Percentiles rank a stretch among this genome's conserved stretches.
Evolutionary conservation across 495 filamentous ascomycete species (phyloP).

Genomic region (Penicillium angulare): DNA sequence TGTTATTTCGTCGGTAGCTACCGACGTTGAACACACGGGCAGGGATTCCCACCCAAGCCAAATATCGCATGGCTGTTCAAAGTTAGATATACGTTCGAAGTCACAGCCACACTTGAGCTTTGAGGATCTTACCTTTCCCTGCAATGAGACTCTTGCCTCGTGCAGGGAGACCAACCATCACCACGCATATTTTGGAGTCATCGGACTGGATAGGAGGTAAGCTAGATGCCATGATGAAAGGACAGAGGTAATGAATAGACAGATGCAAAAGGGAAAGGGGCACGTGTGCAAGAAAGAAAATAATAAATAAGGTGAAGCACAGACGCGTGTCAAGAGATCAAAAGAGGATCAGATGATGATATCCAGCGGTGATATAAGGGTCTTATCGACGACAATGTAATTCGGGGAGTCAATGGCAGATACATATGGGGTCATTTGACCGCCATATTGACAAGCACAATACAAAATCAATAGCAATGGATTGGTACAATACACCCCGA

Average conservation of each 20-base stretch:
- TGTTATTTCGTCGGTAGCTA: conserved; percentile 82
- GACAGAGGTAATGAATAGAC: background rate
- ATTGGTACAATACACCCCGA: too few species aligned
- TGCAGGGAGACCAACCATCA: conserved; percentile 96
- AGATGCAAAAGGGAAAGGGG: background rate
- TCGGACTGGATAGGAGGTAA: conserved; percentile 65
- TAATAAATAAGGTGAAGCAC: background rate
- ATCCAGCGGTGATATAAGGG: too few species aligned
- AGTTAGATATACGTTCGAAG: conserved; percentile 1
- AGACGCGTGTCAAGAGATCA: too few species aligned
- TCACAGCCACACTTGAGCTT: too few species aligned
- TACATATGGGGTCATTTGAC: too few species aligned
- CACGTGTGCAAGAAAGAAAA: background rate
- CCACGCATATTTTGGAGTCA: conserved; percentile 93
- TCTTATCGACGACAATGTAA: too few species aligned
- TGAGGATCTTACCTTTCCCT: conserved; percentile 71
- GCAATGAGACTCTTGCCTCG: conserved; percentile 96
- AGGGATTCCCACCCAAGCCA: conserved; percentile 91
- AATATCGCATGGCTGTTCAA: conserved; percentile 79
- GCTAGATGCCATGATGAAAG: conserved; percentile 15
- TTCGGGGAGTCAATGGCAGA: too few species aligned
- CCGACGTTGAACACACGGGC: conserved; percentile 97
- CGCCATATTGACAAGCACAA: too few species aligned
- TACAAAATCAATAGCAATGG: too few species aligned
- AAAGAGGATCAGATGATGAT: too few species aligned